Conservation (phyloP, 2,329 filamentous ascomycete genomes). For the Pseudogymnoascus sp. region DNA sequence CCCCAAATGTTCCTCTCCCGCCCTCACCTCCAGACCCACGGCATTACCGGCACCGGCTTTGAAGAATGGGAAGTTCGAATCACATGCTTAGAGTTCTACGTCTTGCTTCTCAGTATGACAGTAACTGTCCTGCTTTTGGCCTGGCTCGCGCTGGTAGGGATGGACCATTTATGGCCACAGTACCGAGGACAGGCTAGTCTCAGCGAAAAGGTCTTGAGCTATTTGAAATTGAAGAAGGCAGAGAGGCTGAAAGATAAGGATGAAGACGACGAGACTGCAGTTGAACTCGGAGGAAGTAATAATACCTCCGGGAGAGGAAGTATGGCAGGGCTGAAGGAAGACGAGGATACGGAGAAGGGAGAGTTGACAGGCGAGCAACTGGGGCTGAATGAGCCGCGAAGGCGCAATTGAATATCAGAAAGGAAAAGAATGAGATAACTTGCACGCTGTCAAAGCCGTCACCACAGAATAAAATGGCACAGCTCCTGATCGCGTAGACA, state of each 20-base stretch:
- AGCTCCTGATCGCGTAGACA: not conserved
- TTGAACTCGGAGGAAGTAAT: not conserved
- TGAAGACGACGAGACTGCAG: not conserved
- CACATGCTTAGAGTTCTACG: not conserved
- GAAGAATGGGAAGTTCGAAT: slow-evolving; percentile 6
- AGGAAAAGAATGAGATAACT: not conserved
- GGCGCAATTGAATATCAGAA: not conserved
- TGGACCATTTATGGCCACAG: not conserved
- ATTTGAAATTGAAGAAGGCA: not conserved
- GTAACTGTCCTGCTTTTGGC: not conserved
- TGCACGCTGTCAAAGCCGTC: not conserved
- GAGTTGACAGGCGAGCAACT: not conserved
- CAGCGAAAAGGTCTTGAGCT: not conserved
- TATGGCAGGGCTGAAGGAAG: not conserved
- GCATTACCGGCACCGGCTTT: not conserved
- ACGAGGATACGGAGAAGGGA: not conserved
- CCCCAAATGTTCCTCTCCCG: not conserved
- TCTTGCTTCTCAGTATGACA: not conserved
- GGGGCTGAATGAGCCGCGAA: not conserved
- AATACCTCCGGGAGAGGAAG: not conserved
- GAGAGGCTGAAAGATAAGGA: not conserved
- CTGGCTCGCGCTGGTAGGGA: not conserved
- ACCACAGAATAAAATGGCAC: not conserved
- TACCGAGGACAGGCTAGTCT: not conserved
- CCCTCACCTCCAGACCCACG: not conserved